Conservation (phyloP, 768 basidiomycete genomes). For the Amylocystis lapponica region DNA sequence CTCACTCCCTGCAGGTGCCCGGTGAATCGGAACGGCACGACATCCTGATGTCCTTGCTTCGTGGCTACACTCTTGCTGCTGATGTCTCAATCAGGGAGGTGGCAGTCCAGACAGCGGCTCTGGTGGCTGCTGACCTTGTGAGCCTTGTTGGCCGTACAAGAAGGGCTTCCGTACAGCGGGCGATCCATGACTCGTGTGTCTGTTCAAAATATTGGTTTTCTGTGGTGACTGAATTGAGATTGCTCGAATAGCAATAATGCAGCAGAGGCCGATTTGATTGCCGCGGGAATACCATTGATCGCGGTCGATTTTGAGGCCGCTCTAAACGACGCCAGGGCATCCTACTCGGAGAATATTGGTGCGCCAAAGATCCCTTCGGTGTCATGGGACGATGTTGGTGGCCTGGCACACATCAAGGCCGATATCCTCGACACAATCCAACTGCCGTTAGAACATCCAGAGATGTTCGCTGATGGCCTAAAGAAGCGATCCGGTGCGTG, state of each 20-base stretch:
- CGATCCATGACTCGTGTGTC: slow-evolving; percentile 31
- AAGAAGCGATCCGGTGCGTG: slow-evolving; percentile 88
- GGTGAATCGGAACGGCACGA: slow-evolving; percentile 66
- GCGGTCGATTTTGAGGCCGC: slow-evolving; percentile 69
- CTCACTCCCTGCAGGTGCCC: slow-evolving; percentile 70
- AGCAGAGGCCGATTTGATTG: slow-evolving; percentile 20
- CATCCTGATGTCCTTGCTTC: slow-evolving; percentile 47
- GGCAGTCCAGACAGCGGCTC: slow-evolving; percentile 86
- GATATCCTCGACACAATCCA: slow-evolving; percentile 97
- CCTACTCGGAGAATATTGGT: slow-evolving; percentile 92
- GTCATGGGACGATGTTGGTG: slow-evolving; percentile 97
- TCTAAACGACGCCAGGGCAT: slow-evolving; percentile 61
- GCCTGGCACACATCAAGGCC: slow-evolving; percentile 76
- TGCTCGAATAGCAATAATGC: not conserved
- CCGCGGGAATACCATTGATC: slow-evolving; percentile 39
- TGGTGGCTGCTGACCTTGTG: slow-evolving; percentile 76
- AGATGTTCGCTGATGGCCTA: slow-evolving; percentile 82
- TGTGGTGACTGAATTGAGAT: not conserved
- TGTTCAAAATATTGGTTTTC: not conserved
- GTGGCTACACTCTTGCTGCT: slow-evolving; percentile 42
- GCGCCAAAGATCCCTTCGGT: slow-evolving; percentile 95
- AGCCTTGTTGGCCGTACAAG: slow-evolving; percentile 60
- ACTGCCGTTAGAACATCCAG: slow-evolving; percentile 84
- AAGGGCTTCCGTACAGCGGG: slow-evolving; percentile 48
- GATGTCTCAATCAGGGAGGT: slow-evolving; percentile 74